These are phyloP conservation scores for Oryza australiensis DNA, from an alignment of 176 grass and related monocot species.

Conservation along the genomic window DNA sequence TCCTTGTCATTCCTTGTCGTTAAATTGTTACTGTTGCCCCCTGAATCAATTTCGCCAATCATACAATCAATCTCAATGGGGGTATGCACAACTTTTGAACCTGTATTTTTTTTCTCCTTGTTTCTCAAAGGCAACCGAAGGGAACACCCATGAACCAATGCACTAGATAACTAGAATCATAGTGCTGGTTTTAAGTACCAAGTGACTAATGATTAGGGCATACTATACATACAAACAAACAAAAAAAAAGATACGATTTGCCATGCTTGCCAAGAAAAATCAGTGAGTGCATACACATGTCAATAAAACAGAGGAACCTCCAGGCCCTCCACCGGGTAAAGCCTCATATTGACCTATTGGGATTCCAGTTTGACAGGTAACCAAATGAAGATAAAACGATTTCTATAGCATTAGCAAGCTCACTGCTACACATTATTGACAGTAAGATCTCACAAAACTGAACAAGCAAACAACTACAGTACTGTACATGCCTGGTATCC, in stretches of 20 bases:
- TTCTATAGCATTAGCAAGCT: constrained; percentile 34
- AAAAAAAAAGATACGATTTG: background rate
- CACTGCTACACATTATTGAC: constrained; percentile 43
- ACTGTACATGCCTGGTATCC: constrained; percentile 26
- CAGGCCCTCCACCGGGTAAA: background rate
- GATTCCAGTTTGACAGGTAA: background rate
- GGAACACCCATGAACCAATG: too few relatives aligned
- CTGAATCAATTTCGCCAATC: too few relatives aligned
- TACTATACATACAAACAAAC: too few relatives aligned
- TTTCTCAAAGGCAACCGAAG: background rate
- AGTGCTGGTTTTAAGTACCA: background rate
- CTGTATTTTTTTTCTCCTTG: too few relatives aligned
- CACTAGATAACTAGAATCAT: too few relatives aligned
- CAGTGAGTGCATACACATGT: background rate
- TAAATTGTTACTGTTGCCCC: too few relatives aligned
- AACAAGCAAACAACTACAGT: constrained; percentile 10
- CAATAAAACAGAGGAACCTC: background rate
- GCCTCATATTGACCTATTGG: background rate
- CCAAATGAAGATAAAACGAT: background rate
- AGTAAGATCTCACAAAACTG: constrained; percentile 12
- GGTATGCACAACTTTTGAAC: too few relatives aligned
- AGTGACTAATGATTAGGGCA: background rate
- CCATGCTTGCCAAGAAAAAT: background rate
- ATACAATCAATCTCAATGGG: too few relatives aligned
- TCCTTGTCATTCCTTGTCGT: too few relatives aligned